These are phyloP conservation scores for Oryza officinalis DNA, from an alignment of 176 grass and related monocot species.

Conservation along the genomic window DNA sequence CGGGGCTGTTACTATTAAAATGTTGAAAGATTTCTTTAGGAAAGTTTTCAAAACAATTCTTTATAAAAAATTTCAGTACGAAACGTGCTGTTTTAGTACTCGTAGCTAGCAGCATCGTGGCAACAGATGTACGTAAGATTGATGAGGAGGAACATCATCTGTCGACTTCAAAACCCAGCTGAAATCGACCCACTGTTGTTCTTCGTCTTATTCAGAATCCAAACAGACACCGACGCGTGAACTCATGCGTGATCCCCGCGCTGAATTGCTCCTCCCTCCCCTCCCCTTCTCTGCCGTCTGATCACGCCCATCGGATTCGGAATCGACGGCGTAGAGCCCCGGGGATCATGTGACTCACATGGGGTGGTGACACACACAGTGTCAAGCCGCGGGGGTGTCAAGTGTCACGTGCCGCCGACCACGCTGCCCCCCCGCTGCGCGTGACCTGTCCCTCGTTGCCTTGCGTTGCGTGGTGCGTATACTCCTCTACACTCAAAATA, in stretches of 20 bases:
- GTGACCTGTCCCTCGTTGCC: constrained; percentile 6
- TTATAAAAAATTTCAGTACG: too few species aligned
- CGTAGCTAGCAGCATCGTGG: too few species aligned
- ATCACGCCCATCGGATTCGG: not conserved
- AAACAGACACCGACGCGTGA: constrained; percentile 16
- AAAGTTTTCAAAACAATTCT: too few species aligned
- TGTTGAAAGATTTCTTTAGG: too few species aligned
- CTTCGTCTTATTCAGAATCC: too few species aligned
- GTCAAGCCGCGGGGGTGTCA: not conserved
- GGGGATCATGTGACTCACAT: not conserved
- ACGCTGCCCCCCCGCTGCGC: constrained; percentile 6
- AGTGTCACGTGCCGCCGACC: constrained; percentile 27
- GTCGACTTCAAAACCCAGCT: too few species aligned
- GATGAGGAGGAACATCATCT: not conserved
- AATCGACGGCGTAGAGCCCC: not conserved
- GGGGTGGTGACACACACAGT: not conserved
- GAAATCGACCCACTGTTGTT: too few species aligned
- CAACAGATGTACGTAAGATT: too few species aligned
- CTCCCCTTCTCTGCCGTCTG: not conserved
- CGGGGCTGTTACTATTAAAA: too few species aligned
- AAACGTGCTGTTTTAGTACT: too few species aligned
- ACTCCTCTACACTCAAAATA: too few species aligned
- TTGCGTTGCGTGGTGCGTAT: too few species aligned
- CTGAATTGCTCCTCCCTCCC: not conserved
- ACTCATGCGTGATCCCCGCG: not conserved